phyloP scores from a whole-genome alignment of 495 filamentous ascomycete species.

The Aspergillus campestris region DNA sequence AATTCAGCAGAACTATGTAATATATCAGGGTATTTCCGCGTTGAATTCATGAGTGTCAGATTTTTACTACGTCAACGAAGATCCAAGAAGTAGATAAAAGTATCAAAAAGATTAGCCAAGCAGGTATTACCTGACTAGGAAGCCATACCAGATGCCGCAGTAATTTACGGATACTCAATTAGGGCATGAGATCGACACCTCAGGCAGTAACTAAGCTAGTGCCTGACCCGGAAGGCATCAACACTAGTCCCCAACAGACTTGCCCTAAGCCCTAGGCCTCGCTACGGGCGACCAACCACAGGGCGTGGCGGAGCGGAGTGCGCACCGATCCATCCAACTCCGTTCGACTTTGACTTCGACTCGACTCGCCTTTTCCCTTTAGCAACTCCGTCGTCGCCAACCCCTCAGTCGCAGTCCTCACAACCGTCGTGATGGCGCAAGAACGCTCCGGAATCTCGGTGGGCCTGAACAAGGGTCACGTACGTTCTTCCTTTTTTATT shows the following conservation, averaged over 20 bases:
- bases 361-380: conserved; percentile 24
- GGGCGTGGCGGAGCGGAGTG: conserved; percentile 9
- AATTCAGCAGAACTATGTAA: no score
- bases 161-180: not conserved
- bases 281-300: conserved; percentile 13
- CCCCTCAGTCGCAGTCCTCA: conserved; percentile 22
- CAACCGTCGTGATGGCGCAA: conserved; percentile 49
- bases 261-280: conserved; percentile 20
- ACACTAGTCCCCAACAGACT: not conserved
- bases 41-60: no score
- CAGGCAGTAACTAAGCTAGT: not conserved
- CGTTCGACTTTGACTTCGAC: no score
- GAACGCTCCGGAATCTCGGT: conserved; percentile 68
- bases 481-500: conserved; percentile 42
- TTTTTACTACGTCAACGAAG: no score
- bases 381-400: conserved; percentile 39
- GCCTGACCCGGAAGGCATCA: conserved; percentile 5
- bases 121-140: no score
- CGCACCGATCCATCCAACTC: conserved; percentile 23
- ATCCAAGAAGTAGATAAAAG: no score
- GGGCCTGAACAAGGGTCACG: conserved; percentile 85
- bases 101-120: no score
- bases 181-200: not conserved
- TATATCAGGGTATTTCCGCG: no score
- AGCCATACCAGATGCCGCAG: no score